Evolutionary conservation across 1,284 basidiomycete genomes (phyloP), one percentile per base, ranked within the genome.

Genomic region (Fomitiporia mediterranea): DNA sequence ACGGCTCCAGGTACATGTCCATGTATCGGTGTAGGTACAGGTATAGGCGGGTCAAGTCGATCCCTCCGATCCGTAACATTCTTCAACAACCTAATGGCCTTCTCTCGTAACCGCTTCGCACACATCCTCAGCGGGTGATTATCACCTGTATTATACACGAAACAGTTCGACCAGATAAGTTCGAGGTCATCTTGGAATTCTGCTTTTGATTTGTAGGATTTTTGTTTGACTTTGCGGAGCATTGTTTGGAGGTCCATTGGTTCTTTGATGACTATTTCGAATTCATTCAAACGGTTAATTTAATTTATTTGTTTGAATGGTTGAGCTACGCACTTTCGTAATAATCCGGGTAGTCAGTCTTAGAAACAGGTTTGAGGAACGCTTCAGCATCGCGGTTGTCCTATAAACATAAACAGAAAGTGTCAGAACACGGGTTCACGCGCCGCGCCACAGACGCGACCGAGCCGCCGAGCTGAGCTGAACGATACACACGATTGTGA

Each of bases 181-280:
- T 96, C 91, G 43, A 99, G 75, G 71, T 99, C 97, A 60, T 89
- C 86, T 60, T 88, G 86, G 70, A 99, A 99, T 66, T 95, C 90
- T 60, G 83, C 79, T 74, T 99, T 98, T 52, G 83, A 91, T 74
- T 95, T 96, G 81, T 97, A 98, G 52, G 82, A 79, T 68, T 90
- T 90, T 49, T 79, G 74, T 74, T 96, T 97, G 68, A 97, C 86
- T 73, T 96, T 96, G 75, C 86, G 91, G 57, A 89, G 77, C 82
- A 98, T 92, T 0, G 94, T 90, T 60, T 86, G 85, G 47, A 98
- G 77, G 74, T 98, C 96, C 96, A 98, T 98, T 1, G 94, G 92
- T 60, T 85, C 83, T 51, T 83, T 74, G 69, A 97, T 94, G 64
- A 93, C 93, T 95, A 64, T 53, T 42, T 44, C 25, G 40, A 39